Conservation (phyloP, 805 yeast species). For the Ogataea thermomethanolica region DNA sequence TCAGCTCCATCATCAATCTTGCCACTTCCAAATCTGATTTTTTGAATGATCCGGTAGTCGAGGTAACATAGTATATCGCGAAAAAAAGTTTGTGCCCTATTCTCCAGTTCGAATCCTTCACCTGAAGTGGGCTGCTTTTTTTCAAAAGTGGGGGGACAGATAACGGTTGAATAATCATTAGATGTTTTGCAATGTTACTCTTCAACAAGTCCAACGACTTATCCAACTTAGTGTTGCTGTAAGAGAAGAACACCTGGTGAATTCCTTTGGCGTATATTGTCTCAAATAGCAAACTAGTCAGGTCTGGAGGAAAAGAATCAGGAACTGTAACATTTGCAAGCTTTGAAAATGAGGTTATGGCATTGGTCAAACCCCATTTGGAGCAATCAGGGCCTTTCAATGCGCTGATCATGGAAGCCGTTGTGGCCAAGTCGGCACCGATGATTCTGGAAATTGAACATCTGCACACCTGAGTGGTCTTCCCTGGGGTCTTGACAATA, state of each 20-base stretch:
- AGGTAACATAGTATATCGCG: conserved; percentile 10
- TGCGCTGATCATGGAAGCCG: conserved; percentile 16
- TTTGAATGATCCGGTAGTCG: not conserved
- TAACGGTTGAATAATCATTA: conserved; percentile 1
- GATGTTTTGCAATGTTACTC: conserved; percentile 3
- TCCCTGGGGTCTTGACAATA: conserved; percentile 1
- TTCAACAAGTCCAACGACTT: conserved; percentile 2
- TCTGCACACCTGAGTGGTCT: not conserved
- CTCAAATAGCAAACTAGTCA: conserved; percentile 10
- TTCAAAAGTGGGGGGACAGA: conserved; percentile 8
- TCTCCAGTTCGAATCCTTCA: conserved; percentile 13
- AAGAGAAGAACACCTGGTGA: conserved; percentile 9
- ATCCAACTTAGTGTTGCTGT: not conserved
- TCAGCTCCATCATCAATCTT: conserved; percentile 12
- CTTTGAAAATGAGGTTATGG: conserved; percentile 12
- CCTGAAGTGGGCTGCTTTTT: conserved; percentile 5
- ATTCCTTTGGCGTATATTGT: conserved; percentile 16
- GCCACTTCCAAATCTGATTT: conserved; percentile 4
- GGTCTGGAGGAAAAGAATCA: conserved; percentile 13
- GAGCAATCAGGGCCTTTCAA: conserved; percentile 7
- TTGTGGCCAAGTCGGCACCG: conserved; percentile 14
- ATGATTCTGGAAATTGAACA: conserved; percentile 9
- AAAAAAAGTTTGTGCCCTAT: conserved; percentile 14
- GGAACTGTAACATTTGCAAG: conserved; percentile 10
- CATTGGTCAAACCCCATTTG: conserved; percentile 12